Evolutionary conservation across 2,329 filamentous ascomycete genomes (phyloP).

Genomic region (Simplicillium sp.): DNA sequence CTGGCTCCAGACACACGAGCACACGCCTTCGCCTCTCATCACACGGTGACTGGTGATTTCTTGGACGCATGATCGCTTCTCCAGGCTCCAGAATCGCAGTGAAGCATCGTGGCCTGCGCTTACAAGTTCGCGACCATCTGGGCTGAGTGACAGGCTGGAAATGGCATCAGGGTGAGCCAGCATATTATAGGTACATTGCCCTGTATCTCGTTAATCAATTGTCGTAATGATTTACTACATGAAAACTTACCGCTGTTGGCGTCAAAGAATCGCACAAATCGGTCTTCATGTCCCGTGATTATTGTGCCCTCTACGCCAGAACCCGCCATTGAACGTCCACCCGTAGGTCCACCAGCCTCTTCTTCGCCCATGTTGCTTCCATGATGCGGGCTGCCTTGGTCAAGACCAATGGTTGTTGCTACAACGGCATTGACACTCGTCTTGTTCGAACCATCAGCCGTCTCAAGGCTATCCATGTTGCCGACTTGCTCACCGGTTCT

Average conservation of each 20-base stretch:
- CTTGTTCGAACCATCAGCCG: constrained; percentile 71
- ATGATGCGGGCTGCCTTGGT: constrained; percentile 49
- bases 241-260: constrained; percentile 83
- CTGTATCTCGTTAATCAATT: constrained; percentile 35
- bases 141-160: constrained; percentile 81
- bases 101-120: constrained; percentile 94
- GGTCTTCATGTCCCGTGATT: constrained; percentile 93
- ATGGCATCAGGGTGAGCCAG: constrained; percentile 91
- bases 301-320: constrained; percentile 86
- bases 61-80: constrained; percentile 91
- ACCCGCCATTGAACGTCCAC: constrained; percentile 52
- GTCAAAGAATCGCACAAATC: constrained; percentile 94
- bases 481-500: constrained; percentile 84
- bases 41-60: constrained; percentile 88
- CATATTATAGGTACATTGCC: constrained; percentile 99
- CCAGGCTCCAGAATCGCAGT: constrained; percentile 92
- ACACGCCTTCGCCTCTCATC: constrained; percentile 94
- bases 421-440: constrained; percentile 88
- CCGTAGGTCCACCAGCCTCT: constrained; percentile 79
- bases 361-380: constrained; percentile 58
- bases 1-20: constrained; percentile 88
- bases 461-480: constrained; percentile 87
- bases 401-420: constrained; percentile 73
- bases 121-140: constrained; percentile 87
- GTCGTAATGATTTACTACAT: neutral